These are phyloP conservation scores for Pyronema domesticum DNA, from an alignment of 495 filamentous ascomycete genomes.

Conservation along the genomic window DNA sequence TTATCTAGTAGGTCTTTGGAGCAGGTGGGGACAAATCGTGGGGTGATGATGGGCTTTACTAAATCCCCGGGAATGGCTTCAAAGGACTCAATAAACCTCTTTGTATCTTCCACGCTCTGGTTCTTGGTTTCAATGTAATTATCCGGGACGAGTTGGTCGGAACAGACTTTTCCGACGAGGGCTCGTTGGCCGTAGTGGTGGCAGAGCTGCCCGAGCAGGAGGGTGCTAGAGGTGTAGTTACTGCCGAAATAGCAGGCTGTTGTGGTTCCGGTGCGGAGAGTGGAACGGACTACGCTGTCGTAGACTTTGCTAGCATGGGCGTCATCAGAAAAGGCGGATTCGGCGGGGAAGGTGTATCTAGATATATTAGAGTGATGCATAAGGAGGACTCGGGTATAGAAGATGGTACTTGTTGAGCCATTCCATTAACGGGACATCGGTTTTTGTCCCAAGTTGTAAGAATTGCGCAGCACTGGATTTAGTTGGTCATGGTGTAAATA, in stretches of 20 bases:
- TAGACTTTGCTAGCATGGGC: slow-evolving; percentile 38
- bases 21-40: slow-evolving; percentile 41
- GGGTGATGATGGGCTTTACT: slow-evolving; percentile 42
- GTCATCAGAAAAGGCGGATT: slow-evolving; percentile 38
- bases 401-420: slow-evolving; percentile 11
- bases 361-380: too few relatives aligned
- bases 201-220: slow-evolving; percentile 42
- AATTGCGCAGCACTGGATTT: slow-evolving; percentile 17
- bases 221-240: slow-evolving; percentile 38
- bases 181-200: slow-evolving; percentile 41
- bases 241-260: slow-evolving; percentile 50
- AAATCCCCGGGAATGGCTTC: slow-evolving; percentile 26
- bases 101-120: slow-evolving; percentile 35
- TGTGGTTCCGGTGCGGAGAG: slow-evolving; percentile 45
- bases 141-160: slow-evolving; percentile 42
- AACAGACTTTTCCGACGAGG: slow-evolving; percentile 48
- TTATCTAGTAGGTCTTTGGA: slow-evolving; percentile 33
- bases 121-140: slow-evolving; percentile 39
- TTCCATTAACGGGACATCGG: slow-evolving; percentile 17
- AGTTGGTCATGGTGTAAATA: not conserved
- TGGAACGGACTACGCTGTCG: slow-evolving; percentile 34
- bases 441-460: slow-evolving; percentile 18
- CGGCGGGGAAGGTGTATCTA: slow-evolving; percentile 41
- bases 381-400: not conserved
- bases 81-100: slow-evolving; percentile 31